These are phyloP conservation scores for Beauveria sp. DNA, from an alignment of 2,329 filamentous ascomycete species.

Conservation along the genomic window DNA sequence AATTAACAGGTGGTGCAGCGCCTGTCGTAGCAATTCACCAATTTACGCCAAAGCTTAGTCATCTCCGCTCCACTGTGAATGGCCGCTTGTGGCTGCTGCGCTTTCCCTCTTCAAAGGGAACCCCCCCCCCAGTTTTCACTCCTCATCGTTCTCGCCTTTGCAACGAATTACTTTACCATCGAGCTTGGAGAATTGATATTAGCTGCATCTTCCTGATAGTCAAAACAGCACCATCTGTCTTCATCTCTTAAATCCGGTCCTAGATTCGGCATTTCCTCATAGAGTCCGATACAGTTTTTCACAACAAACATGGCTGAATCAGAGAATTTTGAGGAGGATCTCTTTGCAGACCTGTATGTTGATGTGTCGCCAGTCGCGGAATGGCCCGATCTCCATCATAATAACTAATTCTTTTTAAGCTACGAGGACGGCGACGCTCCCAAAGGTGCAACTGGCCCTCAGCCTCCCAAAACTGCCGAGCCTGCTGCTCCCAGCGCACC, in stretches of 20 bases:
- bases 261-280: not conserved
- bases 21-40: not conserved
- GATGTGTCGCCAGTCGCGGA: not conserved
- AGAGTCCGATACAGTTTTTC: not conserved
- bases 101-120: not conserved
- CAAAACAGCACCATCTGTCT: not conserved
- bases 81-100: not conserved
- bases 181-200: not conserved
- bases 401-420: slow-evolving; percentile 28
- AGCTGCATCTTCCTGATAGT: not conserved
- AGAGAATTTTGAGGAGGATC: slow-evolving; percentile 83
- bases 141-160: not conserved
- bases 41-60: slow-evolving; percentile 6
- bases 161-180: not conserved
- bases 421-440: slow-evolving; percentile 57
- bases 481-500: slow-evolving; percentile 10
- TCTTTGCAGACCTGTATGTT: slow-evolving; percentile 87
- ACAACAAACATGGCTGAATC: slow-evolving; percentile 59
- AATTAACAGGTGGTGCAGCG: not conserved
- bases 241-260: not conserved
- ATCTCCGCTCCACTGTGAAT: not conserved
- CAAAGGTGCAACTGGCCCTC: slow-evolving; percentile 29
- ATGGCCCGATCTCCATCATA: not conserved
- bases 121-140: slow-evolving; percentile 1
- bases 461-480: slow-evolving; percentile 7